Percentiles rank a stretch among this genome's conserved stretches.
Evolutionary conservation across 257 asterid species (phyloP).

Genomic region (Plantago major): DNA sequence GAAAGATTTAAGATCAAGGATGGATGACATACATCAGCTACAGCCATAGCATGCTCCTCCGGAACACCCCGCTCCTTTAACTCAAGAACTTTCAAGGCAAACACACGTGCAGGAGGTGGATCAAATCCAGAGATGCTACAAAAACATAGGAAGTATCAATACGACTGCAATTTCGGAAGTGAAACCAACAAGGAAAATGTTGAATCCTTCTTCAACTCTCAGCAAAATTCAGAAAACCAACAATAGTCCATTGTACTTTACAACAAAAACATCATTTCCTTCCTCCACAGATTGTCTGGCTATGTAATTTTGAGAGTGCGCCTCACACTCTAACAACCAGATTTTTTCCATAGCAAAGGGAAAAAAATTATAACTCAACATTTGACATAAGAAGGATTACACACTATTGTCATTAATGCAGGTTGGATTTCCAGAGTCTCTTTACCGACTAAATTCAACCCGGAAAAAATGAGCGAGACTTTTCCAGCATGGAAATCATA

Average conservation of each 20-base stretch:
- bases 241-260: neutral
- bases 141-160: slow-evolving; percentile 9
- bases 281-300: too few species aligned
- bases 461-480: too few species aligned
- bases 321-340: too few species aligned
- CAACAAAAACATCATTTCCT: too few species aligned
- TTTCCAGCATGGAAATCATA: neutral
- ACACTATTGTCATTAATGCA: neutral
- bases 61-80: slow-evolving; percentile 67
- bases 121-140: slow-evolving; percentile 62
- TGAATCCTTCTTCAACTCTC: neutral
- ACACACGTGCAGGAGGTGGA: slow-evolving; percentile 81
- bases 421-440: too few species aligned
- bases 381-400: neutral
- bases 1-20: neutral
- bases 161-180: neutral
- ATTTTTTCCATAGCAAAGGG: too few species aligned
- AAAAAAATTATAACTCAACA: too few species aligned
- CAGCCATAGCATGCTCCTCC: slow-evolving; percentile 58
- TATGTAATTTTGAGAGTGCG: too few species aligned
- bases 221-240: neutral
- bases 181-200: neutral
- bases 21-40: slow-evolving; percentile 65
- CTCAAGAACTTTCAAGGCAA: slow-evolving; percentile 82
- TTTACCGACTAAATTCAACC: too few species aligned